phyloP scores from a whole-genome alignment of 306 rosid genomes.

The Vigna hirtella region DNA sequence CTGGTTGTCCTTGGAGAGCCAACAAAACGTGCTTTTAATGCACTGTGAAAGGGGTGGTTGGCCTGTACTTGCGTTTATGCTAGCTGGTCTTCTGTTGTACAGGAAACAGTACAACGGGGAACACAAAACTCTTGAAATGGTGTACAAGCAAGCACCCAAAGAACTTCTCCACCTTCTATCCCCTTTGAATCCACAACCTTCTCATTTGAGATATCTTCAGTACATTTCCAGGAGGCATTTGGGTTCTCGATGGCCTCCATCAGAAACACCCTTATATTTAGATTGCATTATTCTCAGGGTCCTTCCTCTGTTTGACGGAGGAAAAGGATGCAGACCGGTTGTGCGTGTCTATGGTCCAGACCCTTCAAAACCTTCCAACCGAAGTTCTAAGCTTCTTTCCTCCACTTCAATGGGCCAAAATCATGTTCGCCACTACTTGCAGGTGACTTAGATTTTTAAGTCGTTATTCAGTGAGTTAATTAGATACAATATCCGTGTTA shows the following conservation, averaged over 20 bases:
- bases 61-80: slow-evolving; percentile 98
- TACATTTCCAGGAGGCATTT: slow-evolving; percentile 89
- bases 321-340: slow-evolving; percentile 85
- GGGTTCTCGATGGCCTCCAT: slow-evolving; percentile 96
- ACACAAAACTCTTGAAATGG: slow-evolving; percentile 95
- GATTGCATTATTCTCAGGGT: slow-evolving; percentile 84
- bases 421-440: slow-evolving; percentile 67
- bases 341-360: slow-evolving; percentile 88
- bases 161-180: slow-evolving; percentile 87
- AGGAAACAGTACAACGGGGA: slow-evolving; percentile 89
- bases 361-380: slow-evolving; percentile 72
- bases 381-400: slow-evolving; percentile 86
- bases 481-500: slow-evolving; percentile 24
- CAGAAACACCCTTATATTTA: slow-evolving; percentile 79
- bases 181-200: slow-evolving; percentile 90
- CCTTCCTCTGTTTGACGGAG: slow-evolving; percentile 77
- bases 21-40: slow-evolving; percentile 93
- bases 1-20: slow-evolving; percentile 97
- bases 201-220: slow-evolving; percentile 96
- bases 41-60: slow-evolving; percentile 98
- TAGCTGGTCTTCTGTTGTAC: slow-evolving; percentile 86
- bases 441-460: slow-evolving; percentile 74
- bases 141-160: slow-evolving; percentile 96
- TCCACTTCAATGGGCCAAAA: slow-evolving; percentile 63
- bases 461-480: slow-evolving; percentile 41